Conservation (phyloP, 257 asterid species). For the Fraxinus anomala region DNA sequence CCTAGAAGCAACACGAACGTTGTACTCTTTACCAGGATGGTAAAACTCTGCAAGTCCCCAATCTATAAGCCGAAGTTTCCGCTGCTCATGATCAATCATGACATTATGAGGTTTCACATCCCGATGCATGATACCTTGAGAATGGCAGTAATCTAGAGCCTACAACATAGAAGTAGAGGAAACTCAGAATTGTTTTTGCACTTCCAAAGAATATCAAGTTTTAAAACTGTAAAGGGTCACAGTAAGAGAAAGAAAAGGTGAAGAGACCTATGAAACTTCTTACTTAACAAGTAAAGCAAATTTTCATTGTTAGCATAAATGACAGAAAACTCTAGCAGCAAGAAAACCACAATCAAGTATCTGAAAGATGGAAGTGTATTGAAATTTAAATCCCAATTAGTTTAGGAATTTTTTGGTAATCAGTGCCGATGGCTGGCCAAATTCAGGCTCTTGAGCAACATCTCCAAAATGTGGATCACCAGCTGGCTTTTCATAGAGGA, state of each 20-base stretch:
- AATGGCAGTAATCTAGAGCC: conserved; percentile 69
- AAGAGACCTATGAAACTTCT: neutral
- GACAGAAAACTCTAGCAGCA: neutral
- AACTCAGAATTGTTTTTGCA: neutral
- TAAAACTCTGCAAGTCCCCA: conserved; percentile 74
- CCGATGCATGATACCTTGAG: conserved; percentile 76
- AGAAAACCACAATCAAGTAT: neutral
- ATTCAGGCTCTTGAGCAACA: neutral
- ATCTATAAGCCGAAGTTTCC: conserved; percentile 60
- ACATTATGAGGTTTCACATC: conserved; percentile 74
- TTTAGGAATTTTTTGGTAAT: neutral
- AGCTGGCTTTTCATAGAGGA: neutral
- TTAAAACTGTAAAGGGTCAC: neutral
- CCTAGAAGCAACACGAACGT: conserved; percentile 70
- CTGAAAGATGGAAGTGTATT: neutral
- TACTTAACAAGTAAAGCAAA: neutral
- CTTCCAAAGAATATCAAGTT: neutral
- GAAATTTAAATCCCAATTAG: neutral
- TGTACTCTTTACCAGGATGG: conserved; percentile 67
- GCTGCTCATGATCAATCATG: conserved; percentile 66
- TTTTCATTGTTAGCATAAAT: neutral
- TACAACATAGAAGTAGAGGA: conserved; percentile 15
- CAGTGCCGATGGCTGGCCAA: neutral
- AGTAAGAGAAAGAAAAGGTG: neutral
- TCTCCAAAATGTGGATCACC: neutral